Evolutionary conservation across 2,329 filamentous ascomycete species (phyloP).

Genomic region (Taxawa tesnikishii): DNA sequence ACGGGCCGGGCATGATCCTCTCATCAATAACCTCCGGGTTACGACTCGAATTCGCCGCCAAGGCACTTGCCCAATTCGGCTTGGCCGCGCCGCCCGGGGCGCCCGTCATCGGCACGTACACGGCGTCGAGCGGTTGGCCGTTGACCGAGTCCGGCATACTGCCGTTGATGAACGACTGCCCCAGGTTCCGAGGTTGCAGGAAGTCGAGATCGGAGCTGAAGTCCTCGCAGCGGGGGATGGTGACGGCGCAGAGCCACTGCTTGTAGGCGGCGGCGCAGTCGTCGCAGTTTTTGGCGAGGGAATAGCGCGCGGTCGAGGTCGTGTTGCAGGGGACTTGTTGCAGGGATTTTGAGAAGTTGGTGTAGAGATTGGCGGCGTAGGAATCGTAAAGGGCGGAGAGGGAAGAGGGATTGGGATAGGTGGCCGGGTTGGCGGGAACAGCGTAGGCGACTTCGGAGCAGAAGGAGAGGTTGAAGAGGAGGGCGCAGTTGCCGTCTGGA

Average conservation of each 20-base stretch:
- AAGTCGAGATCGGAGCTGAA: conserved; percentile 46
- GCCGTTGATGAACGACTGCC: conserved; percentile 23
- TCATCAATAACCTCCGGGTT: conserved; percentile 51
- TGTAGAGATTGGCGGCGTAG: conserved; percentile 56
- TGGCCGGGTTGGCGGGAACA: conserved; percentile 65
- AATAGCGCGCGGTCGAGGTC: conserved; percentile 61
- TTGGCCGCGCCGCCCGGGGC: conserved; percentile 20
- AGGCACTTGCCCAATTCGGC: conserved; percentile 18
- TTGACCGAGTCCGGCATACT: conserved; percentile 10
- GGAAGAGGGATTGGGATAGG: conserved; percentile 44
- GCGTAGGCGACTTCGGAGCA: conserved; percentile 84
- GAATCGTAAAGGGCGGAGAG: conserved; percentile 68
- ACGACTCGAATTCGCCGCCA: conserved; percentile 20
- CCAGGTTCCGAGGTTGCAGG: conserved; percentile 60
- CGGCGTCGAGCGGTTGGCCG: conserved; percentile 10
- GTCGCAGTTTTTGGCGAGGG: conserved; percentile 61
- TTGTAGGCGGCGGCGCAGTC: conserved; percentile 78
- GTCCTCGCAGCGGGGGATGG: conserved; percentile 85
- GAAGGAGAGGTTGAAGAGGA: conserved; percentile 79
- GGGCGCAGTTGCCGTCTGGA: conserved; percentile 65
- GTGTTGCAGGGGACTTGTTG: conserved; percentile 80
- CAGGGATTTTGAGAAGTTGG: conserved; percentile 69
- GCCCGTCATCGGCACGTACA: conserved; percentile 19
- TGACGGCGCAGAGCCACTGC: conserved; percentile 86
- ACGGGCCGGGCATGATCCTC: conserved; percentile 67